Evolutionary conservation across 2,329 filamentous ascomycete species (phyloP).

Genomic region (Fusarium albosuccineum): DNA sequence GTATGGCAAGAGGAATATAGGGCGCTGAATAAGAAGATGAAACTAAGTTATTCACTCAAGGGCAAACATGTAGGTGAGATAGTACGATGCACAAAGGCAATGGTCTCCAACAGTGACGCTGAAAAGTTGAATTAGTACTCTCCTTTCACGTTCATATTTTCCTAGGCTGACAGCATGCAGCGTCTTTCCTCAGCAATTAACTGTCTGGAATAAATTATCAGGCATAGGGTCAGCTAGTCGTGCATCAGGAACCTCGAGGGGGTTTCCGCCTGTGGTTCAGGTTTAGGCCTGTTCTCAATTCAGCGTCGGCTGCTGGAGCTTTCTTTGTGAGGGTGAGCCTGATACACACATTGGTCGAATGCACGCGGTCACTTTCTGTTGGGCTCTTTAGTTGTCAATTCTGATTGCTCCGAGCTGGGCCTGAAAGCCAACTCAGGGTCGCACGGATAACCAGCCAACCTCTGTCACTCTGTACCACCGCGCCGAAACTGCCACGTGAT

Average conservation of each 20-base stretch:
- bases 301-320: not conserved
- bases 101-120: slow-evolving; percentile 2
- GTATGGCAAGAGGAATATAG: not conserved
- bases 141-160: slow-evolving; percentile 17
- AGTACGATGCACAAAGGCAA: not conserved
- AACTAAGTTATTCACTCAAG: not conserved
- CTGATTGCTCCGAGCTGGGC: too few relatives aligned
- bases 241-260: not conserved
- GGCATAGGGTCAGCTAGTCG: not conserved
- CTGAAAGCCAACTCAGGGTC: not conserved
- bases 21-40: not conserved
- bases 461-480: not conserved
- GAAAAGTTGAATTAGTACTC: slow-evolving; percentile 9
- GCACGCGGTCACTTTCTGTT: not conserved
- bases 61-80: not conserved
- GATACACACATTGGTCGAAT: not conserved
- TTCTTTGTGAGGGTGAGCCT: not conserved
- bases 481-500: slow-evolving; percentile 1
- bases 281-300: not conserved
- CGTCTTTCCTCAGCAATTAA: too few relatives aligned
- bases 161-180: not conserved
- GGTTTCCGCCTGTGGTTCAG: not conserved
- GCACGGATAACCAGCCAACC: not conserved
- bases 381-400: not conserved
- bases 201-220: not conserved